Percentiles rank a stretch among this genome's conserved stretches.
Conservation (phyloP, 2,329 filamentous ascomycete genomes). For the Ploettnerulaceae sp. region DNA sequence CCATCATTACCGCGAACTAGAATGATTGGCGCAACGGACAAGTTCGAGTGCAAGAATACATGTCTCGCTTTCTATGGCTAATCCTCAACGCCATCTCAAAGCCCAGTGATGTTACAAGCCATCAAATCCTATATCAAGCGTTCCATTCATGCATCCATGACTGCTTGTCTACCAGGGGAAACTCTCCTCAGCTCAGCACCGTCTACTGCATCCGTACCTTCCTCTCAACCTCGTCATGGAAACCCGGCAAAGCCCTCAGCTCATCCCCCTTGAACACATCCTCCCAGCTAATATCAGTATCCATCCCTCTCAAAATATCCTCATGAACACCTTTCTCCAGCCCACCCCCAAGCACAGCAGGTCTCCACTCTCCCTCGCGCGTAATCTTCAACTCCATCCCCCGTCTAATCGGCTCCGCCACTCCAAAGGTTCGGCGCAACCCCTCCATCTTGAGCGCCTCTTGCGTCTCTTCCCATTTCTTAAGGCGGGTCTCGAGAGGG, state of each 20-base stretch:
- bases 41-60: not conserved
- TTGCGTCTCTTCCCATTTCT: conserved; percentile 86
- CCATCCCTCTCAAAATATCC: conserved; percentile 79
- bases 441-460: conserved; percentile 82
- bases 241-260: conserved; percentile 60
- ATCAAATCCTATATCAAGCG: not conserved
- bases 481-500: conserved; percentile 86
- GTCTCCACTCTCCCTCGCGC: conserved; percentile 73
- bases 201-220: conserved; percentile 67
- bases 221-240: conserved; percentile 93
- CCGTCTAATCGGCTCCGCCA: conserved; percentile 85
- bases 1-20: not conserved
- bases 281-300: conserved; percentile 81
- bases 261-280: conserved; percentile 84
- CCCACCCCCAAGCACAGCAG: conserved; percentile 57
- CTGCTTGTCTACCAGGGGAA: no score
- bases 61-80: conserved; percentile 17
- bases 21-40: not conserved
- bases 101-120: conserved; percentile 23
- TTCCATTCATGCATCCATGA: conserved; percentile 5
- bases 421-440: conserved; percentile 81
- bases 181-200: not conserved
- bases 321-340: conserved; percentile 62
- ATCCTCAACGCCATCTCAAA: conserved; percentile 21
- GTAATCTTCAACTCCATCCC: conserved; percentile 95